Evolutionary conservation across 805 yeast genomes (phyloP).

Genomic region (Wickerhamomyces bovis): DNA sequence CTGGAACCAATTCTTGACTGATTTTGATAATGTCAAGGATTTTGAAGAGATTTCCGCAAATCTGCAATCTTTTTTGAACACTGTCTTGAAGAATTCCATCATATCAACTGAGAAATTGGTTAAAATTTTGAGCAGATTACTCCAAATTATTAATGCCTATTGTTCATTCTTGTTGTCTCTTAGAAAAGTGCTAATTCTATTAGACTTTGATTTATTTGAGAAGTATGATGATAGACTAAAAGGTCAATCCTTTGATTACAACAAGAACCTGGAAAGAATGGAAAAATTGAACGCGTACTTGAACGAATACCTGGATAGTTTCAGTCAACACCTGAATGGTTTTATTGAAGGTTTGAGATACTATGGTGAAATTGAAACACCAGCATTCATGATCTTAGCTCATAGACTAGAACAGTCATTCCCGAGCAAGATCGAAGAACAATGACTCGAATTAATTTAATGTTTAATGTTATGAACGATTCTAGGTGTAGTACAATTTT

Average conservation of each 20-base stretch:
- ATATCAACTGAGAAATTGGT: conserved; percentile 54
- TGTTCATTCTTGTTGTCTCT: conserved; percentile 45
- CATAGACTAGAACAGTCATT: conserved; percentile 34
- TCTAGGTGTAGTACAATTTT: neutral
- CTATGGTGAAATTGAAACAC: conserved; percentile 45
- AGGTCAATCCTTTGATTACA: conserved; percentile 33
- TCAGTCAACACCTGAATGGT: conserved; percentile 38
- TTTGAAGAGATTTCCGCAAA: conserved; percentile 39
- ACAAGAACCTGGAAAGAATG: conserved; percentile 34
- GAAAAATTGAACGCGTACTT: conserved; percentile 36
- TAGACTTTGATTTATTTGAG: conserved; percentile 39
- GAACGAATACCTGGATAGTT: conserved; percentile 37
- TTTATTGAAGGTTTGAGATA: conserved; percentile 40
- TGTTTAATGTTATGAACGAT: neutral
- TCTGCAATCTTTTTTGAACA: conserved; percentile 54
- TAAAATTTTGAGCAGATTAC: conserved; percentile 37
- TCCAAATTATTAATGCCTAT: conserved; percentile 42
- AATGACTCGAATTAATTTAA: neutral
- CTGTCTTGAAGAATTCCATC: conserved; percentile 59
- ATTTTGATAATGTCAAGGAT: conserved; percentile 25
- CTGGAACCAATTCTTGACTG: conserved; percentile 35
- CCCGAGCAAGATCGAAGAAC: conserved; percentile 8
- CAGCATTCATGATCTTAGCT: conserved; percentile 36
- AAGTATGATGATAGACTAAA: conserved; percentile 32
- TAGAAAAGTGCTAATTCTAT: conserved; percentile 45